Evolutionary conservation across 306 rosid species (phyloP).

Genomic region (Comarum palustre): DNA sequence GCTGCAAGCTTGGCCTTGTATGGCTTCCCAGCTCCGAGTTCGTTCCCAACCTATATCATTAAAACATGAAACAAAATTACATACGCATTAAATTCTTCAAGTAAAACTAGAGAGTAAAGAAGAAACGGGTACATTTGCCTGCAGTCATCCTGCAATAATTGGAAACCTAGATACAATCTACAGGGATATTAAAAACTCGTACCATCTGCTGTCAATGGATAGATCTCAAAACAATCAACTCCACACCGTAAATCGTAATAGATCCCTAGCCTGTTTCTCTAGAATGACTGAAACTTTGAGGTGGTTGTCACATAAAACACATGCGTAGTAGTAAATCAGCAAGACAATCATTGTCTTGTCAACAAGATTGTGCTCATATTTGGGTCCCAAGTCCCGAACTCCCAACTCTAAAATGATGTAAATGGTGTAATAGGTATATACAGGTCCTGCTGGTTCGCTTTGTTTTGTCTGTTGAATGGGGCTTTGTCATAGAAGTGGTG

Average conservation of each 20-base stretch:
- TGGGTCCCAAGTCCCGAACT: background rate
- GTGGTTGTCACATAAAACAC: background rate
- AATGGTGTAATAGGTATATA: background rate
- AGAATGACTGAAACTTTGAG: no score
- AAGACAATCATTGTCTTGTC: background rate
- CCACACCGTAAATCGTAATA: no score
- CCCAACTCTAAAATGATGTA: background rate
- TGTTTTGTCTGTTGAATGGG: slow-evolving; percentile 17
- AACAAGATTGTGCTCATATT: background rate
- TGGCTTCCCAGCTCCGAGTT: slow-evolving; percentile 91
- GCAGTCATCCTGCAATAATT: no score
- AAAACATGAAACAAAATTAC: background rate
- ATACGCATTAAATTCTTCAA: background rate
- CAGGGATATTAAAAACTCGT: background rate
- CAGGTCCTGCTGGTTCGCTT: slow-evolving; percentile 9
- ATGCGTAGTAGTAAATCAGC: background rate
- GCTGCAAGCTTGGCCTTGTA: slow-evolving; percentile 90
- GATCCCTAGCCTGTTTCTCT: background rate
- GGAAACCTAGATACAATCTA: background rate
- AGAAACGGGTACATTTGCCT: background rate
- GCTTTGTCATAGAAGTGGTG: slow-evolving; percentile 17
- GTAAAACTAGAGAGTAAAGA: background rate
- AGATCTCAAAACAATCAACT: no score
- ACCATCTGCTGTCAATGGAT: background rate
- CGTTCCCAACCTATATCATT: slow-evolving; percentile 76